These are phyloP conservation scores for Nemania serpens DNA, from an alignment of 2,329 filamentous ascomycete genomes.

Conservation along the genomic window DNA sequence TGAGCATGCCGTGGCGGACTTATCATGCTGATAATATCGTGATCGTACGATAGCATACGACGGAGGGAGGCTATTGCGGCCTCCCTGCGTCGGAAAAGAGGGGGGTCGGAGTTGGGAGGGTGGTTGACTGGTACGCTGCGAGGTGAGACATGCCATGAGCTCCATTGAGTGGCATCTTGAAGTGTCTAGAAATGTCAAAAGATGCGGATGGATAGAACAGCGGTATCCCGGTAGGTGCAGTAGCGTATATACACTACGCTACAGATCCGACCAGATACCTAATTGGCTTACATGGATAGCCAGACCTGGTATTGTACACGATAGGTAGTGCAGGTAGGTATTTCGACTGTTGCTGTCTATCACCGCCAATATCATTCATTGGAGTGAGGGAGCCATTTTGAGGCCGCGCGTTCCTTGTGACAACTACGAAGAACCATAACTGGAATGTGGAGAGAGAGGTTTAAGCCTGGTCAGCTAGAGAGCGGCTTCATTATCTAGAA, in stretches of 20 bases:
- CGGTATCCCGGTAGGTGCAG: conserved; percentile 5
- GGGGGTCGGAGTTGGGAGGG: background rate
- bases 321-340: too few species aligned
- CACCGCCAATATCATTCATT: background rate
- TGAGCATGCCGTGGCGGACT: conserved; percentile 6
- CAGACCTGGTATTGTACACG: too few species aligned
- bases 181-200: background rate
- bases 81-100: conserved; percentile 4
- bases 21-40: conserved; percentile 18
- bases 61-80: conserved; percentile 5
- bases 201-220: background rate
- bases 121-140: conserved; percentile 5
- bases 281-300: background rate
- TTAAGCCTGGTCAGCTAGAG: too few species aligned
- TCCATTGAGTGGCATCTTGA: conserved; percentile 2
- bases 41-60: conserved; percentile 23
- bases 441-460: too few species aligned
- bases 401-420: background rate
- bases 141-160: conserved; percentile 1
- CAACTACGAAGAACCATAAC: background rate
- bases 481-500: background rate
- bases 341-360: too few species aligned
- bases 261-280: background rate
- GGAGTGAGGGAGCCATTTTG: background rate
- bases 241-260: background rate